These are phyloP conservation scores for Xylaria bambusicola DNA, from an alignment of 495 filamentous ascomycete species.

Conservation along the genomic window DNA sequence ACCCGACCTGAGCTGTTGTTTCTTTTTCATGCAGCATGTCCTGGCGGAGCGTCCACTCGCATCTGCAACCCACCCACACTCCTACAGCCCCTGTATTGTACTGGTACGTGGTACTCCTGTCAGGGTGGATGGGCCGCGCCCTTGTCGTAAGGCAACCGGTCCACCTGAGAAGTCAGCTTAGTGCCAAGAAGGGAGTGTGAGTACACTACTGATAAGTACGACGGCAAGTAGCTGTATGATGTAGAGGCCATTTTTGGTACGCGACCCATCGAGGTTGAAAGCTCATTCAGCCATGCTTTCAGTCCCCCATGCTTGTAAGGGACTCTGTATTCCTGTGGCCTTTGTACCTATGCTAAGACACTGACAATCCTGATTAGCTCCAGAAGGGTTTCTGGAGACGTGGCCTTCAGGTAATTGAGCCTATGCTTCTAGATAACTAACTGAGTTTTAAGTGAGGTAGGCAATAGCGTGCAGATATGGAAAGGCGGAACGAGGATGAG, in stretches of 20 bases:
- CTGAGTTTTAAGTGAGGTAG: no score
- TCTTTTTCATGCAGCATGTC: not conserved
- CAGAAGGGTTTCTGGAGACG: not conserved
- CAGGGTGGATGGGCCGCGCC: not conserved
- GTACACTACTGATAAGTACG: not conserved
- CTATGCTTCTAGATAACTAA: no score
- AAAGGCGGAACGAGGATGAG: not conserved
- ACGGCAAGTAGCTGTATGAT: no score
- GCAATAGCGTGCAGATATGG: not conserved
- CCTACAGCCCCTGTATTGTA: not conserved
- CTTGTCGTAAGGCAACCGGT: slow-evolving; percentile 7
- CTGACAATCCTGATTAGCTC: not conserved
- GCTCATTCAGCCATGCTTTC: no score
- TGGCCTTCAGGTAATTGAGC: no score
- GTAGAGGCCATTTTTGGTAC: not conserved
- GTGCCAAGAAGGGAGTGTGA: not conserved
- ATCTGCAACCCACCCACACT: slow-evolving; percentile 8
- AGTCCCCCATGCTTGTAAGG: not conserved
- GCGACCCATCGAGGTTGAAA: slow-evolving; percentile 5
- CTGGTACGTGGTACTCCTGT: slow-evolving; percentile 13
- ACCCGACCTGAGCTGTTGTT: not conserved
- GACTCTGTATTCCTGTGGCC: not conserved
- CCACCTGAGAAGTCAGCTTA: slow-evolving; percentile 15
- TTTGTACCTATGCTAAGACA: not conserved
- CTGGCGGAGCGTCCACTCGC: not conserved